Evolutionary conservation across 331 rosid species (phyloP).

Genomic region (Quercus lobata): DNA sequence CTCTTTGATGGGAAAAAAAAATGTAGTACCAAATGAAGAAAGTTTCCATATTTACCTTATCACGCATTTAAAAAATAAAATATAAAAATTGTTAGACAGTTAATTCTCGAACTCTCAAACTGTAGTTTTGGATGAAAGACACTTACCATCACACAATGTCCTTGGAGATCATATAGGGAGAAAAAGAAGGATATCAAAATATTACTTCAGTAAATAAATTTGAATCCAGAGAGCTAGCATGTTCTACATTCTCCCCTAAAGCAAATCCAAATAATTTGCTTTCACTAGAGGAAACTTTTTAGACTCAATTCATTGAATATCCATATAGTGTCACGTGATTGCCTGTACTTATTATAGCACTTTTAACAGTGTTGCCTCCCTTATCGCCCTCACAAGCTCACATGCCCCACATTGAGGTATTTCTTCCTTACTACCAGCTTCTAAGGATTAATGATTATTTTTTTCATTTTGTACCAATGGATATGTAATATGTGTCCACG

Average conservation of each 20-base stretch:
- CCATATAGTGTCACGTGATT: constrained; percentile 43
- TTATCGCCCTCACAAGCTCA: constrained; percentile 15
- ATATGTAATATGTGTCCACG: neutral
- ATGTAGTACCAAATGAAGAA: too few species aligned
- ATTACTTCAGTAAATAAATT: too few species aligned
- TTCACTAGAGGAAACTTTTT: constrained; percentile 14
- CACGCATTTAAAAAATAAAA: too few species aligned
- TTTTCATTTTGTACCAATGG: too few species aligned
- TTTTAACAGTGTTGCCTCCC: constrained; percentile 4
- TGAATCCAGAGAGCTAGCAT: too few species aligned
- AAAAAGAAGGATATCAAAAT: too few species aligned
- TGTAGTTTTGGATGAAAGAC: too few species aligned
- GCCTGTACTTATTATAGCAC: neutral
- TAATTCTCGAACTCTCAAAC: too few species aligned
- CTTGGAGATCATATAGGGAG: too few species aligned
- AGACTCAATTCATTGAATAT: constrained; percentile 30
- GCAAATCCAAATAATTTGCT: constrained; percentile 23
- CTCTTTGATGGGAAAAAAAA: neutral
- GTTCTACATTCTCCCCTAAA: neutral
- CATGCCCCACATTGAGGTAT: constrained; percentile 28
- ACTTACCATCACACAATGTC: too few species aligned
- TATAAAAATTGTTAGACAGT: too few species aligned
- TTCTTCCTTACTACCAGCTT: neutral
- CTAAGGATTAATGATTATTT: constrained; percentile 1
- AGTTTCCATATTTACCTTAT: too few species aligned